Evolutionary conservation across 2,329 filamentous ascomycete species (phyloP).

Genomic region (Colletotrichum falcatum): DNA sequence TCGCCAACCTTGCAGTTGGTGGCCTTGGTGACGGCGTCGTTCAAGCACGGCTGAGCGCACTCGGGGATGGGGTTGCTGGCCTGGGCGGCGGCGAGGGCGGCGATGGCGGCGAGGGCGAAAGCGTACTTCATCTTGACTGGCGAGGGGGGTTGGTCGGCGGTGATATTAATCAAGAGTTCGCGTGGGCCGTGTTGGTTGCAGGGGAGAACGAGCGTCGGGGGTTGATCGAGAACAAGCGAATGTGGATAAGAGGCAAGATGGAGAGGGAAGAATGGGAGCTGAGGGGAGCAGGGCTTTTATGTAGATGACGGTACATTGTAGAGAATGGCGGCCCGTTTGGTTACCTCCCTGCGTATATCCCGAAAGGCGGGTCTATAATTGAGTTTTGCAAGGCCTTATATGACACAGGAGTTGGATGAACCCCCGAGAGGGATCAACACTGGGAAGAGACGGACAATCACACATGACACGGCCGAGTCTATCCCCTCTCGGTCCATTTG

Average conservation of each 20-base stretch:
- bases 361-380: conserved; percentile 10
- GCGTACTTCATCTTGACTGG: conserved; percentile 43
- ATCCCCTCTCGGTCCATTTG: too few species aligned
- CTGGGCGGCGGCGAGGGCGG: conserved; percentile 51
- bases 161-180: conserved; percentile 23
- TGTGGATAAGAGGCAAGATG: conserved; percentile 7
- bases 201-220: conserved; percentile 19
- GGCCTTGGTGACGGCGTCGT: conserved; percentile 47
- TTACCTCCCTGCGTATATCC: too few species aligned
- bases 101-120: conserved; percentile 47
- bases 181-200: conserved; percentile 14
- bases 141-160: conserved; percentile 4
- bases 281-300: conserved; percentile 36
- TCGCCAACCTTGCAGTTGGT: conserved; percentile 51
- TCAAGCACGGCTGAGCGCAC: conserved; percentile 55
- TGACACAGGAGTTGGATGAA: too few species aligned
- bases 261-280: background rate
- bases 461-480: background rate
- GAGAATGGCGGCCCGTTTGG: conserved; percentile 3
- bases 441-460: conserved; percentile 1
- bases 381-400: background rate
- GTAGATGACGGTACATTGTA: conserved; percentile 22
- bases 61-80: conserved; percentile 44
- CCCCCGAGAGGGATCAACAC: too few species aligned
- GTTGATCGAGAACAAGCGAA: conserved; percentile 21